Base-by-base conservation (phyloP, 2,329 filamentous ascomycete species). In the Paecilomyces sp. region DNA sequence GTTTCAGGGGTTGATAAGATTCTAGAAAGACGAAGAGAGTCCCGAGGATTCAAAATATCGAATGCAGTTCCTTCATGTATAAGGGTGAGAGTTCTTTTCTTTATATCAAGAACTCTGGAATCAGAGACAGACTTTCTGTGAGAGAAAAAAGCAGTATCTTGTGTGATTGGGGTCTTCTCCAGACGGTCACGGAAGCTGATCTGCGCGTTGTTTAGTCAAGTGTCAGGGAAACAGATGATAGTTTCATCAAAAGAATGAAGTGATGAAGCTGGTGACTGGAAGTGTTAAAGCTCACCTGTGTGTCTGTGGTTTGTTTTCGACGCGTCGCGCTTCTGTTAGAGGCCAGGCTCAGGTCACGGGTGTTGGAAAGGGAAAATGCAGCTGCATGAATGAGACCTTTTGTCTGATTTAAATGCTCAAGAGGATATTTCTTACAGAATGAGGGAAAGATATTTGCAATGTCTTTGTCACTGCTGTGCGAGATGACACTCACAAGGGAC, bases 21-120 rank as follows among this genome's bases (percentile, higher is more conserved):
- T 18, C 70, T 67, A 12, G 70, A 66, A n/a, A 72, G 63, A 55
- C 71, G 67, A 18, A 74, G 61, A 9, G 73, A 75, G 56, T 71
- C 70, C 56, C 71, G 70, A 30, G 72, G 73, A 41, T 75, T 75
- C 18, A 75, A 58, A 18, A 75, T 75, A 34, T 75, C 72, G 54
- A 75, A 75, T 8, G 67, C 68, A 9, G 71, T 64, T 12, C 73
- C 73, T 54, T 73, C 68, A 58, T 74, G 68, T 31, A 68, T 66
- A 50, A 75, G 62, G 58, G 68, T 73, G 57, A 68, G 57, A 30
- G 63, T 61, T 58, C 66, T 60, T 59, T 66, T 64, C 50, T 67
- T 66, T 31, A 62, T 55, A 52, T 62, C 66, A 57, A 68, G 67
- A 33, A 74, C 58, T 56, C 68, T 67, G 33, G 69, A 67, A 55